Evolutionary conservation across 352 stramenopile species (phyloP).

Genomic region (Globisporangium perplexum): DNA sequence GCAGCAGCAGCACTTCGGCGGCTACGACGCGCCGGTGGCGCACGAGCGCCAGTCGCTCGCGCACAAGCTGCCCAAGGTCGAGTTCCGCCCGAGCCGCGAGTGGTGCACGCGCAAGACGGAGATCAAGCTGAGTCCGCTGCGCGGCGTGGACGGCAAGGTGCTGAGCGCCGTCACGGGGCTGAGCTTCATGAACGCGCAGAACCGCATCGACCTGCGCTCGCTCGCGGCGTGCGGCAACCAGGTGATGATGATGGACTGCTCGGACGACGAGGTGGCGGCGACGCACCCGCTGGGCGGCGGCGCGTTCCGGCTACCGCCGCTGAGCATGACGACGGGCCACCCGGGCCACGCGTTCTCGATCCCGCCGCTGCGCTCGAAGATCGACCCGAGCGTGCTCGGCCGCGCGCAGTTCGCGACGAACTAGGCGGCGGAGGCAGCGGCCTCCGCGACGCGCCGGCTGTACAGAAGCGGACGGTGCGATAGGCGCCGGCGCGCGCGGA

Average conservation of each 20-base stretch:
- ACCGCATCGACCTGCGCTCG: constrained; percentile 18
- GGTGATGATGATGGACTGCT: constrained; percentile 11
- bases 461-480: neutral
- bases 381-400: constrained; percentile 60
- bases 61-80: constrained; percentile 20
- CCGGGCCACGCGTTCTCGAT: constrained; percentile 40
- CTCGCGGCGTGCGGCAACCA: constrained; percentile 7
- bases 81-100: constrained; percentile 32
- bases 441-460: neutral
- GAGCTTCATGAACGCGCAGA: constrained; percentile 51
- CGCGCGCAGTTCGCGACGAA: constrained; percentile 43
- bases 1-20: neutral
- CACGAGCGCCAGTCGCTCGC: neutral
- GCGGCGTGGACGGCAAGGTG: constrained; percentile 35
- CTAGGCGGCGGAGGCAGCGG: constrained; percentile 23
- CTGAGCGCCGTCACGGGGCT: constrained; percentile 41
- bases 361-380: constrained; percentile 72
- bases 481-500: neutral
- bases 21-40: constrained; percentile 10
- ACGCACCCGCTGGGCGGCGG: constrained; percentile 19
- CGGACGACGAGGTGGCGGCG: constrained; percentile 24
- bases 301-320: constrained; percentile 47
- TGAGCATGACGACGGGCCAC: constrained; percentile 42
- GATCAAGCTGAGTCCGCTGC: constrained; percentile 58
- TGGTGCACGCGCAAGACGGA: constrained; percentile 55